These are phyloP conservation scores for Gaeumannomyces sp. DNA, from an alignment of 2,329 filamentous ascomycete genomes.

Conservation along the genomic window DNA sequence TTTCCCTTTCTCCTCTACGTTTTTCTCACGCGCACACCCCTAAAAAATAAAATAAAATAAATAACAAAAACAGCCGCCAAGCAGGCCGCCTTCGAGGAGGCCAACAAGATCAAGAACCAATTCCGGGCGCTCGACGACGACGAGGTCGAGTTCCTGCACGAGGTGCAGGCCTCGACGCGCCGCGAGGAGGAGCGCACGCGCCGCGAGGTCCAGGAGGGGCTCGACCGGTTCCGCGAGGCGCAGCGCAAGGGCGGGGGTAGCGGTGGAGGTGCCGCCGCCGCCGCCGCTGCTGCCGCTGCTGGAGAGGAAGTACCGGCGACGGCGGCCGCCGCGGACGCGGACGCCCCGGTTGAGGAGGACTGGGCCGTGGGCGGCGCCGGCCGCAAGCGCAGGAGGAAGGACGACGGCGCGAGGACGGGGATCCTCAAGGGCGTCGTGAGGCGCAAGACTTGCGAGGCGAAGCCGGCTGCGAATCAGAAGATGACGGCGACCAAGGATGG, in stretches of 20 bases:
- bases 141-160: conserved; percentile 69
- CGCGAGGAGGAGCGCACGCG: conserved; percentile 48
- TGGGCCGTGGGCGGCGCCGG: conserved; percentile 12
- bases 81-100: conserved; percentile 75
- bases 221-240: conserved; percentile 48
- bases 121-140: conserved; percentile 73
- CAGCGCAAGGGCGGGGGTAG: conserved; percentile 28
- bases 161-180: conserved; percentile 42
- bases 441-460: conserved; percentile 11
- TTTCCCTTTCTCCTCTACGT: not conserved
- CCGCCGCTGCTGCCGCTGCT: not conserved
- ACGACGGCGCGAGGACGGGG: conserved; percentile 11
- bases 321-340: conserved; percentile 7
- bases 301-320: not conserved
- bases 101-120: conserved; percentile 65
- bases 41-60: not conserved
- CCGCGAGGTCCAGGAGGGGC: conserved; percentile 50
- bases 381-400: conserved; percentile 17
- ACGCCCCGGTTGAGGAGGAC: conserved; percentile 9
- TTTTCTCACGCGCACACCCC: not conserved
- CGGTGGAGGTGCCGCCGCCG: not conserved
- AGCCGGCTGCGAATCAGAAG: conserved; percentile 14
- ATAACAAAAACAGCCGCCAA: conserved; percentile 54
- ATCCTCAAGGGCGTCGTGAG: conserved; percentile 17
- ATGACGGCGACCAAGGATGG: conserved; percentile 15